These are phyloP conservation scores for Iris pallida DNA, from an alignment of 116 monocot species.

Conservation along the genomic window DNA sequence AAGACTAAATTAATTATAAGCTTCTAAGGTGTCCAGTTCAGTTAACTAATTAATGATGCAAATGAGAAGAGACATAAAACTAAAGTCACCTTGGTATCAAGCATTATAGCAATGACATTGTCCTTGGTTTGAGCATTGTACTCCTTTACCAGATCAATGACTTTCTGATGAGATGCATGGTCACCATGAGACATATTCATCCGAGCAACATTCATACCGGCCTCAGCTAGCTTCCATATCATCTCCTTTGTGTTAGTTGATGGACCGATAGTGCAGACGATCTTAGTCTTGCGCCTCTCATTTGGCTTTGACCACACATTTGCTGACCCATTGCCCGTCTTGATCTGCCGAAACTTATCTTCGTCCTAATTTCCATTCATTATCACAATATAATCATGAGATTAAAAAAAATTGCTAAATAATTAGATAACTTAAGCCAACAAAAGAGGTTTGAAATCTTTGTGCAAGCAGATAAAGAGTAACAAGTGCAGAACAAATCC, in stretches of 20 bases:
- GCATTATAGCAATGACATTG: constrained; percentile 95
- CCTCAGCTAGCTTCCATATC: constrained; percentile 99
- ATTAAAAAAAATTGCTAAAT: too few relatives aligned
- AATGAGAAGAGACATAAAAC: neutral
- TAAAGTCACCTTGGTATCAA: constrained; percentile 82
- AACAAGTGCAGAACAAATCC: too few relatives aligned
- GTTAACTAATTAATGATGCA: neutral
- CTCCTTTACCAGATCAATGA: constrained; percentile 94
- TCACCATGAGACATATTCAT: constrained; percentile 99
- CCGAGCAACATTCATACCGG: constrained; percentile 98
- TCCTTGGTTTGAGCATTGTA: constrained; percentile 84
- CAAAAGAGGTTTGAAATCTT: too few relatives aligned
- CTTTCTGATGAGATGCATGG: constrained; percentile 98
- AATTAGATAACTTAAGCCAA: too few relatives aligned
- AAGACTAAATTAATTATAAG: neutral
- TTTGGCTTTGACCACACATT: constrained; percentile 72
- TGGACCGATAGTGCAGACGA: constrained; percentile 97
- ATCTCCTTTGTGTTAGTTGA: constrained; percentile 94
- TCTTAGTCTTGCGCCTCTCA: constrained; percentile 93
- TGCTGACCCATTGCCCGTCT: constrained; percentile 36
- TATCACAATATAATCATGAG: too few relatives aligned
- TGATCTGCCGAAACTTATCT: constrained; percentile 55
- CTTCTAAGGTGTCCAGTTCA: neutral
- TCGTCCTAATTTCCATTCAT: constrained; percentile 34
- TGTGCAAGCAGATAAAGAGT: too few relatives aligned